Evolutionary conservation across 768 basidiomycete species (phyloP).

Genomic region (Pleurotus tuoliensis): DNA sequence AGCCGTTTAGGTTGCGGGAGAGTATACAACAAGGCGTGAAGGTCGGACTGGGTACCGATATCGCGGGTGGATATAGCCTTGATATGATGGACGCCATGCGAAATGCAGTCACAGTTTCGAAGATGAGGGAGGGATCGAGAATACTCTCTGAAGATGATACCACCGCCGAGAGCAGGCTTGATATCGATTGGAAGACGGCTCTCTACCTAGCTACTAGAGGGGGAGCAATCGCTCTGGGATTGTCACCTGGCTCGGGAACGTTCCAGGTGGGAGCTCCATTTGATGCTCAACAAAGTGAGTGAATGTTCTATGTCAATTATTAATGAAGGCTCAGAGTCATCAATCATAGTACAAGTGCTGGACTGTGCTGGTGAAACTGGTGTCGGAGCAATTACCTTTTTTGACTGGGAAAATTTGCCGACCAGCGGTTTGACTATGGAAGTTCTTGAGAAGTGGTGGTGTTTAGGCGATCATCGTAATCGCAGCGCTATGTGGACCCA

Average conservation of each 20-base stretch:
- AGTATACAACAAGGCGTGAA: slow-evolving; percentile 59
- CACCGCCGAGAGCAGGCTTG: slow-evolving; percentile 25
- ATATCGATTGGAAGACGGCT: slow-evolving; percentile 78
- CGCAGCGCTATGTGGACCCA: slow-evolving; percentile 73
- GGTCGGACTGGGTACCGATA: slow-evolving; percentile 81
- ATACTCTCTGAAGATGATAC: slow-evolving; percentile 21
- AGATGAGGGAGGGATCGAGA: slow-evolving; percentile 57
- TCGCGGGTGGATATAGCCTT: slow-evolving; percentile 81
- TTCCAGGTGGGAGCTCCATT: slow-evolving; percentile 64
- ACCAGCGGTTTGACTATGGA: slow-evolving; percentile 34
- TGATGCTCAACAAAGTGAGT: slow-evolving; percentile 74
- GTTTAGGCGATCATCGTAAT: slow-evolving; percentile 69
- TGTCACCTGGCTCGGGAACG: slow-evolving; percentile 41
- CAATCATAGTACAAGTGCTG: too few relatives aligned
- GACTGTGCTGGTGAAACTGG: slow-evolving; percentile 24
- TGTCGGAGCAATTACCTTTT: slow-evolving; percentile 68
- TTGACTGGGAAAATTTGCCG: slow-evolving; percentile 35
- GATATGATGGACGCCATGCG: slow-evolving; percentile 82
- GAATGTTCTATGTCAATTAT: slow-evolving; percentile 1
- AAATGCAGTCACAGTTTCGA: slow-evolving; percentile 66
- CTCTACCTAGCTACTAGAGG: slow-evolving; percentile 81
- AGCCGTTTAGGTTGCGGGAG: slow-evolving; percentile 66
- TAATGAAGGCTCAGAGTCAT: too few relatives aligned
- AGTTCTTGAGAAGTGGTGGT: slow-evolving; percentile 89
- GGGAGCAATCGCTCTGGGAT: slow-evolving; percentile 65